Base-by-base conservation (phyloP, 148 eudicot genomes). In the Camellia sinensis region DNA sequence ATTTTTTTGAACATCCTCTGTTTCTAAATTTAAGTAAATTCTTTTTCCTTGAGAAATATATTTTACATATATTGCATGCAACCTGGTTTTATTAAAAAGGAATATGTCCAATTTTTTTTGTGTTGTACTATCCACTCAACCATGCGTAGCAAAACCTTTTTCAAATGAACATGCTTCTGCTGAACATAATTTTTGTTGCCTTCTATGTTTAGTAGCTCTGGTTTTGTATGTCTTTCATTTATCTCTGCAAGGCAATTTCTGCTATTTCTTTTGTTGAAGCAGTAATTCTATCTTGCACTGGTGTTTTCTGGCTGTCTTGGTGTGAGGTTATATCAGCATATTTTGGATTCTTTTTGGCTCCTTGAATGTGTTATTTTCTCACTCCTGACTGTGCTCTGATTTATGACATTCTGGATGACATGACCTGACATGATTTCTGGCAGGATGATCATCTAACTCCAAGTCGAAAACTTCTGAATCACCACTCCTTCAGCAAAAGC, bases 401-500 rank as follows among this genome's bases (percentile, higher is more conserved):
- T 44, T 76, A 18, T 61, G 70, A 48, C 62, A 61, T 62, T 57
- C 43, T 71, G 56, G 14, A 53, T 67, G 14, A 9, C 53, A 2
- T 13, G 45, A 63, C 53, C 69, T 87, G 83, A 64, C 45, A 19
- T 80, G 73, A 82, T 50, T 72, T 70, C 72, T 82, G 86, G 80
- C 84, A 96, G 99, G 97, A 96, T 87, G 99, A 96, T 80, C 92
- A 88, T 75, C 85, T 45, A 43, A 73, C 92, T 76, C 78, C 96
- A 60, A 86, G 89, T 73, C 83, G 84, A 65, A 96, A 93, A 79
- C 94, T 92, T 81, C 79, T 93, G 79, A 82, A 98, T 21, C 95
- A 86, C 41, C 90, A 93, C 80, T 96, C 99, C 80, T 93, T 96
- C 82, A 96, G 91, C 85, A 92, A 86, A 89, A 91, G 92, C 81